phyloP scores from a whole-genome alignment of 1,284 basidiomycete genomes.

The Malassezia vespertilionis region DNA sequence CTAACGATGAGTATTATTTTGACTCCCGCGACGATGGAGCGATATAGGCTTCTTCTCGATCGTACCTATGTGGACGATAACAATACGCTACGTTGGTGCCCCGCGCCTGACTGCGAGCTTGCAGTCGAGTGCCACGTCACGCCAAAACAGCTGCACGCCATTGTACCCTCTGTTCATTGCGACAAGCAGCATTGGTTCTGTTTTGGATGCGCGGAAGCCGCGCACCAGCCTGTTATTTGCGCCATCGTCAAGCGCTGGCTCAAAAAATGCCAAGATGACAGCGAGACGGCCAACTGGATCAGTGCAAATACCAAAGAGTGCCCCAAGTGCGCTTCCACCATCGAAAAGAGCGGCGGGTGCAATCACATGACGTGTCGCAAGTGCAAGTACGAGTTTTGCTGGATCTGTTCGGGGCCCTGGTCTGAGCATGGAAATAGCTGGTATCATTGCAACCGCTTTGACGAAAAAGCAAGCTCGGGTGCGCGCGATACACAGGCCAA shows the following conservation, averaged over 20 bases:
- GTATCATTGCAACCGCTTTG: constrained; percentile 96
- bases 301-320: constrained; percentile 99
- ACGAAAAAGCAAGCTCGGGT: constrained; percentile 78
- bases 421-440: constrained; percentile 91
- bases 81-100: constrained; percentile 78
- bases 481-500: constrained; percentile 59
- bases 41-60: constrained; percentile 72
- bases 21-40: constrained; percentile 46
- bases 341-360: constrained; percentile 99
- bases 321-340: constrained; percentile 76
- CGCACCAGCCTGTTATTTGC: constrained; percentile 86
- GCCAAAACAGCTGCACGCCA: constrained; percentile 55
- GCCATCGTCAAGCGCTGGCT: constrained; percentile 81
- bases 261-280: constrained; percentile 93
- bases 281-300: constrained; percentile 98
- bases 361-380: constrained; percentile 43
- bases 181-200: constrained; percentile 60
- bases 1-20: constrained; percentile 33
- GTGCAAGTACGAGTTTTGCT: constrained; percentile 54
- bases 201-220: constrained; percentile 49
- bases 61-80: constrained; percentile 82
- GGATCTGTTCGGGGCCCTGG: constrained; percentile 72
- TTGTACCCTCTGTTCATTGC: constrained; percentile 83
- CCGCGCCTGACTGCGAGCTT: constrained; percentile 58
- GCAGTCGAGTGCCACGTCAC: constrained; percentile 74